Evolutionary conservation across 768 basidiomycete genomes (phyloP), one percentile per base, ranked within the genome.

Genomic region (Tricholoma flavovirens): DNA sequence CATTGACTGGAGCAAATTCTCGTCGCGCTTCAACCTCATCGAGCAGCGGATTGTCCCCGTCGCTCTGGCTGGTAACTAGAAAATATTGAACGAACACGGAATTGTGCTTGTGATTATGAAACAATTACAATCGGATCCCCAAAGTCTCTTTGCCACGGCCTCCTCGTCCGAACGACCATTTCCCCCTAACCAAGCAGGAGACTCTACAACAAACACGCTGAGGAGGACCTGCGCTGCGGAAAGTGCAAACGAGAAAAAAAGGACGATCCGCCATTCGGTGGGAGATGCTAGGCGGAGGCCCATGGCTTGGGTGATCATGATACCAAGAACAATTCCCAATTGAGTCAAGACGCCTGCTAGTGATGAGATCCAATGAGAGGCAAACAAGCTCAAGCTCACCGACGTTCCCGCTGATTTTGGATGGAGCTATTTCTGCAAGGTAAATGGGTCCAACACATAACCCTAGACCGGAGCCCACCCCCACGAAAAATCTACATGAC

Each of bases 361-460:
- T 6, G 9, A 17, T 21, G 17, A 11, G 1, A 36, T n/a, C 24
- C 32, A 29, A 29, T 6, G 51, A 11, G 10, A 29, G n/a, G 29
- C 14, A 51, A 53, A 4, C 43, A 12, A 11, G n/a, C n/a, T 49
- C n/a, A 49, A 8, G 67, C 79, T 22, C 58, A 84, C 90, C 91
- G 59, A 93, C 74, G 54, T 75, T 86, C 17, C 88, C 89, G 60
- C 82, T 86, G 55, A 93, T 87, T 46, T 79, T 78, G 2, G 82
- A 71, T 0, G 93, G 94, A 0, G 92, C 84, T 11, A 96, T 86
- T 69, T 94, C 91, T 4, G 88, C 78, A n/a, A 96, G 76, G 70
- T 83, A 94, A 33, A 94, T 79, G 9, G 94, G 94, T 3, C 83
- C 82, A n/a, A 91, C 82, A 60, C 88, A 89, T 6, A 91, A 69